Evolutionary conservation across 257 asterid genomes (phyloP).

Genomic region (Echites panduratus): DNA sequence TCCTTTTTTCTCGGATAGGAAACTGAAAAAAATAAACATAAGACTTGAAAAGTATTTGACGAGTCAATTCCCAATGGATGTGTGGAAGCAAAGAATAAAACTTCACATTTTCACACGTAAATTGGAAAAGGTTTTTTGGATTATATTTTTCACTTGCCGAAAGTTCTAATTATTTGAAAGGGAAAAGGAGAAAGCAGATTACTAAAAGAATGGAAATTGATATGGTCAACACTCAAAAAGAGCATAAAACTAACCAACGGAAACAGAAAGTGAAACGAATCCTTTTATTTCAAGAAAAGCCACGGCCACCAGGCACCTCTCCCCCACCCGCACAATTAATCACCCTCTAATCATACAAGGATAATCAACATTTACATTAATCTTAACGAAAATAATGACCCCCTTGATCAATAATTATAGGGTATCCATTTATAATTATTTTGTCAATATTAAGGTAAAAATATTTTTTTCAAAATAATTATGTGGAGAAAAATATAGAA

Average conservation of each 20-base stretch:
- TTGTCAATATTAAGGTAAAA: no score
- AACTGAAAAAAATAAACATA: no score
- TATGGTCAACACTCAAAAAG: conserved; percentile 30
- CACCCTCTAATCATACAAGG: not conserved
- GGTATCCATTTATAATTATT: no score
- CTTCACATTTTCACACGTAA: conserved; percentile 12
- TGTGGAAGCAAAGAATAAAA: conserved; percentile 22
- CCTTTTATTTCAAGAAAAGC: conserved; percentile 42
- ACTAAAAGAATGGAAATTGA: conserved; percentile 10
- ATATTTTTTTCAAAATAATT: no score
- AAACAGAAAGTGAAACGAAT: conserved; percentile 30
- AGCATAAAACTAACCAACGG: conserved; percentile 17
- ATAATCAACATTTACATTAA: not conserved
- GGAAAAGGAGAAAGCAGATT: conserved; percentile 13
- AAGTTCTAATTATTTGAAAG: conserved; percentile 19
- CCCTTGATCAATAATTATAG: no score
- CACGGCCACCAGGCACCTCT: conserved; percentile 5
- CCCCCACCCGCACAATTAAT: not conserved
- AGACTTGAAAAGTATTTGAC: no score
- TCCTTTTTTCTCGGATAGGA: no score
- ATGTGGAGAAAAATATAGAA: no score
- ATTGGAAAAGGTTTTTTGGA: conserved; percentile 21
- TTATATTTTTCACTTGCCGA: conserved; percentile 28
- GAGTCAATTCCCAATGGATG: not conserved
- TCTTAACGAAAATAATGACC: not conserved